These are phyloP conservation scores for Lecanosticta acicola DNA, from an alignment of 2,329 filamentous ascomycete species.

Conservation along the genomic window DNA sequence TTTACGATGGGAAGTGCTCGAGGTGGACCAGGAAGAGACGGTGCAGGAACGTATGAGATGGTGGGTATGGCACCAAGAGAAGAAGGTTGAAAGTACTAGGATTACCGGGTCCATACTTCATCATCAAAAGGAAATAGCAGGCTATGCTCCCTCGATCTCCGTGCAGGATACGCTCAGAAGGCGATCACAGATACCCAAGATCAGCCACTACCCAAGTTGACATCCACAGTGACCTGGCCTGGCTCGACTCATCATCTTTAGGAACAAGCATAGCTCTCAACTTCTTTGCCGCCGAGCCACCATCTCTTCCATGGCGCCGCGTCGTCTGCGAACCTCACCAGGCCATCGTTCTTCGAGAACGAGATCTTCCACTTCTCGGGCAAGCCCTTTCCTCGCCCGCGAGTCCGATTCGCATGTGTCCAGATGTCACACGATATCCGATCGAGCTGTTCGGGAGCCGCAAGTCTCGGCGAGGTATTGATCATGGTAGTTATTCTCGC, in stretches of 20 bases:
- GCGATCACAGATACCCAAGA: background rate
- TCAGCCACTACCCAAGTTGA: background rate
- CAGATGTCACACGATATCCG: conserved; percentile 21
- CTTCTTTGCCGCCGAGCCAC: conserved; percentile 30
- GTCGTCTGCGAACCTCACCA: conserved; percentile 29
- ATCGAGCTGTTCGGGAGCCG: conserved; percentile 20
- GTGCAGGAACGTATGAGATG: conserved; percentile 46
- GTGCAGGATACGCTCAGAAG: background rate
- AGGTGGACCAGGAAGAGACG: conserved; percentile 38
- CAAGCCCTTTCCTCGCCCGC: conserved; percentile 2
- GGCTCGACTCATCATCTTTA: background rate
- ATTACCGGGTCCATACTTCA: background rate
- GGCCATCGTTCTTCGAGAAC: conserved; percentile 31
- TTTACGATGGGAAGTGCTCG: conserved; percentile 37
- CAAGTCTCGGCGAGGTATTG: conserved; percentile 19
- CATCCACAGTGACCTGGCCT: too few species aligned
- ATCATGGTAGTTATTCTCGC: conserved; percentile 29
- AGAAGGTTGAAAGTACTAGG: conserved; percentile 26
- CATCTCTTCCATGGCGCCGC: conserved; percentile 24
- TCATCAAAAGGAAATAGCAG: background rate
- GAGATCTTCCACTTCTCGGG: conserved; percentile 11
- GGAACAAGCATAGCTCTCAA: conserved; percentile 34
- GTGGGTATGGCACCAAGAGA: conserved; percentile 37
- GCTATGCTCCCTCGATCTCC: background rate
- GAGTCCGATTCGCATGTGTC: conserved; percentile 10